phyloP scores from a whole-genome alignment of 2,329 filamentous ascomycete species.

The Ramularia collo-cygni region DNA sequence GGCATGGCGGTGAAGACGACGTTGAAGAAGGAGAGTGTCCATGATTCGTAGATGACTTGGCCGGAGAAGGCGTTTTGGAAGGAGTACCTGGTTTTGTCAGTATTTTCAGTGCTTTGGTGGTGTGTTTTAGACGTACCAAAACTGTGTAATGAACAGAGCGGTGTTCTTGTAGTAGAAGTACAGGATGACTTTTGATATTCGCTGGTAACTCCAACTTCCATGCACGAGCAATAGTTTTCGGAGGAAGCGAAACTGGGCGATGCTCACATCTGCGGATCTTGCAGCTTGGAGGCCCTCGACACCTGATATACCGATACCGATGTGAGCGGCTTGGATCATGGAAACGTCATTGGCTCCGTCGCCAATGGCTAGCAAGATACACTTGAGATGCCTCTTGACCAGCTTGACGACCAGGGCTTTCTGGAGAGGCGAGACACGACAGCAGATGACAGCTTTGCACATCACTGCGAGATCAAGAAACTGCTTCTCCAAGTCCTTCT shows the following conservation, averaged over 20 bases:
- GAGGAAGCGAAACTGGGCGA: slow-evolving; percentile 91
- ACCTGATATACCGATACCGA: slow-evolving; percentile 95
- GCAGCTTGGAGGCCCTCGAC: slow-evolving; percentile 95
- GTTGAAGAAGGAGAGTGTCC: slow-evolving; percentile 99
- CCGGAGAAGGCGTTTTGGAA: slow-evolving; percentile 99
- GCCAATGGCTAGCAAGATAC: slow-evolving; percentile 89
- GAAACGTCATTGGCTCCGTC: slow-evolving; percentile 99
- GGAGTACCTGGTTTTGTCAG: slow-evolving; percentile 50
- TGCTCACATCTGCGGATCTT: slow-evolving; percentile 88
- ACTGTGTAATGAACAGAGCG: slow-evolving; percentile 96
- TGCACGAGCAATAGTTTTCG: slow-evolving; percentile 92
- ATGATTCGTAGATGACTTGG: slow-evolving; percentile 97
- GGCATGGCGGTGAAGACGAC: slow-evolving; percentile 94
- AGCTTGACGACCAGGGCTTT: slow-evolving; percentile 97
- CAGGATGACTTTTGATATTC: slow-evolving; percentile 91
- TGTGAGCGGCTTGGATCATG: slow-evolving; percentile 98
- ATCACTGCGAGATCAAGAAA: slow-evolving; percentile 89
- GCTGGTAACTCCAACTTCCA: slow-evolving; percentile 95
- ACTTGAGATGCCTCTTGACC: slow-evolving; percentile 88
- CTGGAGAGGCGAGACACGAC: slow-evolving; percentile 90
- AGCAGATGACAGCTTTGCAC: slow-evolving; percentile 98
- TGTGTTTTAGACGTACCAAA: slow-evolving; percentile 53
- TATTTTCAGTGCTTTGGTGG: too few species aligned
- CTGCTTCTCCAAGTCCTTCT: slow-evolving; percentile 86
- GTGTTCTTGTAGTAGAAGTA: slow-evolving; percentile 99